Evolutionary conservation across 768 basidiomycete species (phyloP).

Genomic region (Coprinopsis strossmayeri): DNA sequence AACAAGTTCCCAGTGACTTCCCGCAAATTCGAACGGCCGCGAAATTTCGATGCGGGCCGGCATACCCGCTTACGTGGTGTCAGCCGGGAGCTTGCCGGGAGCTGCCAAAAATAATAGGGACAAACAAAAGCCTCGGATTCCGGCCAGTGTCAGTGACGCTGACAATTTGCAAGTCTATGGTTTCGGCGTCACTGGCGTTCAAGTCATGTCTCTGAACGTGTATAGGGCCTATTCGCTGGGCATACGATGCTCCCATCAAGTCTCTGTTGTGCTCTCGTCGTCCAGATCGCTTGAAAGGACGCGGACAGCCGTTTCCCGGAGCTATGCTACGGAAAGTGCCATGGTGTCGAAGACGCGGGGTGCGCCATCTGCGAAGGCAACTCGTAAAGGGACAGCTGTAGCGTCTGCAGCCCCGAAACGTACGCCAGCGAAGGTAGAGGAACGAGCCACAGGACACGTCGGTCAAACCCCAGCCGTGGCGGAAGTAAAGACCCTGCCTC

Average conservation of each 20-base stretch:
- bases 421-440: conserved; percentile 7
- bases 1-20: conserved; percentile 18
- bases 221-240: conserved; percentile 6
- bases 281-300: background rate
- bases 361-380: conserved; percentile 7
- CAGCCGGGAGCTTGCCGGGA: too few species aligned
- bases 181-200: background rate
- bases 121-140: conserved; percentile 1
- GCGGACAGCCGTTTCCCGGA: conserved; percentile 1
- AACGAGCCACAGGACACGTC: conserved; percentile 5
- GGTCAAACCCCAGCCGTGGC: conserved; percentile 3
- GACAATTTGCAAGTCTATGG: background rate
- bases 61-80: too few species aligned
- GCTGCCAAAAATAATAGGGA: background rate
- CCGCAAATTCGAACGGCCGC: conserved; percentile 25
- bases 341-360: conserved; percentile 4
- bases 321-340: conserved; percentile 10
- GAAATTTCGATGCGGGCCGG: conserved; percentile 10
- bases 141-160: background rate
- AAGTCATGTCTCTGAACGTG: background rate
- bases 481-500: conserved; percentile 6
- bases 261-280: background rate
- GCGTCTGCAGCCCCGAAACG: conserved; percentile 4
- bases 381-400: conserved; percentile 2
- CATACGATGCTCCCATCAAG: background rate